These are phyloP conservation scores for Ustanciosporium gigantosporum DNA, from an alignment of 1,284 basidiomycete genomes.

Conservation along the genomic window DNA sequence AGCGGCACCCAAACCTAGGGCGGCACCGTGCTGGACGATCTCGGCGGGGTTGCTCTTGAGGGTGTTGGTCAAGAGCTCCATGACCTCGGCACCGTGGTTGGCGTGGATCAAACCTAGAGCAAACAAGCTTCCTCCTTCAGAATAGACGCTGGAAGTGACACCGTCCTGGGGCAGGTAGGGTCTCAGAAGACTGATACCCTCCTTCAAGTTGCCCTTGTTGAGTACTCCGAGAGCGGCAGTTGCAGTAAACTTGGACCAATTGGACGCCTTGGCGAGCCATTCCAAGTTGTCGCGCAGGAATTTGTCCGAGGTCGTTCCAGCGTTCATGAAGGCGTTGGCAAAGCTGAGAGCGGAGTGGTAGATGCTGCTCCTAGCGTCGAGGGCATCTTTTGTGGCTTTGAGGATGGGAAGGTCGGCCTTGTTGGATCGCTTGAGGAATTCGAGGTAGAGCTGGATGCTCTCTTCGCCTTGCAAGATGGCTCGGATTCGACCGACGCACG, in stretches of 20 bases:
- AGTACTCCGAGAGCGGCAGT: slow-evolving; percentile 60
- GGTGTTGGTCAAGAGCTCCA: slow-evolving; percentile 57
- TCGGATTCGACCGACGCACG: slow-evolving; percentile 44
- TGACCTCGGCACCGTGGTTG: slow-evolving; percentile 58
- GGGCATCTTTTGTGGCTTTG: slow-evolving; percentile 57
- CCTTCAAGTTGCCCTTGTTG: slow-evolving; percentile 59
- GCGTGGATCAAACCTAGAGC: slow-evolving; percentile 60
- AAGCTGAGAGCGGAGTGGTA: slow-evolving; percentile 60
- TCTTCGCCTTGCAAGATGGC: slow-evolving; percentile 58
- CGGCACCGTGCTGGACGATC: slow-evolving; percentile 60
- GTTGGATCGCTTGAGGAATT: slow-evolving; percentile 58
- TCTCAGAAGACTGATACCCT: slow-evolving; percentile 55
- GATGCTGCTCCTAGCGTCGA: slow-evolving; percentile 59
- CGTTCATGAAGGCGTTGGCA: slow-evolving; percentile 60
- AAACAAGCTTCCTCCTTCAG: slow-evolving; percentile 58
- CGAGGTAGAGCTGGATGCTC: slow-evolving; percentile 59
- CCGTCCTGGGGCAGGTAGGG: slow-evolving; percentile 60
- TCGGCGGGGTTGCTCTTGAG: slow-evolving; percentile 58
- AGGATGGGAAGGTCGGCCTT: slow-evolving; percentile 58
- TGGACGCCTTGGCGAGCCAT: slow-evolving; percentile 61
- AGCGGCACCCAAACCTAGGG: slow-evolving; percentile 59
- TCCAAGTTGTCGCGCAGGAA: slow-evolving; percentile 61
- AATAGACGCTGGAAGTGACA: slow-evolving; percentile 55
- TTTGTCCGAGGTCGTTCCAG: slow-evolving; percentile 60
- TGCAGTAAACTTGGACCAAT: slow-evolving; percentile 61